phyloP scores from a whole-genome alignment of 805 yeast species.

The Metschnikowia borealis region DNA sequence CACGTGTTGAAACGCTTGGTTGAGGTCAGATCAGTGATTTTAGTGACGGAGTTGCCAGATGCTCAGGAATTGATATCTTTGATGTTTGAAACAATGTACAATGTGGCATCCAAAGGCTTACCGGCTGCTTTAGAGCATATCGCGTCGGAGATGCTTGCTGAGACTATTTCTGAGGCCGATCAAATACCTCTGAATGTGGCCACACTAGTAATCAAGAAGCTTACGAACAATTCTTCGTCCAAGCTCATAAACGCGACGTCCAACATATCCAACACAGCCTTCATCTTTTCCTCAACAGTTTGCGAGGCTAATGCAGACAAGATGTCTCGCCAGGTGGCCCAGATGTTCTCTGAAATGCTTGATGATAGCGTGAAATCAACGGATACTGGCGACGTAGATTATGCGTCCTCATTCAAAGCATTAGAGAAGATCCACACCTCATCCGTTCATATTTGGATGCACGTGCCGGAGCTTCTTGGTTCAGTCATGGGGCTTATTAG shows the following conservation, averaged over 20 bases:
- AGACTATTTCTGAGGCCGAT: constrained; percentile 68
- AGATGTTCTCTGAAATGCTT: constrained; percentile 71
- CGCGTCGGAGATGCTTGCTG: constrained; percentile 68
- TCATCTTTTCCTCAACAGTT: constrained; percentile 59
- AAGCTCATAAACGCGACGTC: constrained; percentile 32
- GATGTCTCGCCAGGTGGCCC: constrained; percentile 71
- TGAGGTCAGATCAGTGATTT: constrained; percentile 69
- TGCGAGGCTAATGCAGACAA: constrained; percentile 70
- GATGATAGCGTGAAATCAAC: constrained; percentile 42
- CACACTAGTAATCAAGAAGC: constrained; percentile 61
- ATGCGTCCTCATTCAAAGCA: constrained; percentile 31
- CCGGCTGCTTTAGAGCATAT: constrained; percentile 55
- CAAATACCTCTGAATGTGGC: constrained; percentile 57
- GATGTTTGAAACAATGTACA: constrained; percentile 62
- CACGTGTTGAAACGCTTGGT: constrained; percentile 65
- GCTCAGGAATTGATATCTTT: constrained; percentile 50
- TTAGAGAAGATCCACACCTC: constrained; percentile 60
- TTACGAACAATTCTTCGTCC: constrained; percentile 10
- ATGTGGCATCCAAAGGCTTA: constrained; percentile 41
- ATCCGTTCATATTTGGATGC: constrained; percentile 67
- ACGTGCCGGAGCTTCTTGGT: constrained; percentile 67
- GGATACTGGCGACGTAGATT: constrained; percentile 10
- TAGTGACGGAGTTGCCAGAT: constrained; percentile 71
- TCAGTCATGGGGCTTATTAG: constrained; percentile 76
- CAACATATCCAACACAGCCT: constrained; percentile 51